Base-by-base conservation (phyloP, 345 rosid species). In the Schrenkiella parvula region DNA sequence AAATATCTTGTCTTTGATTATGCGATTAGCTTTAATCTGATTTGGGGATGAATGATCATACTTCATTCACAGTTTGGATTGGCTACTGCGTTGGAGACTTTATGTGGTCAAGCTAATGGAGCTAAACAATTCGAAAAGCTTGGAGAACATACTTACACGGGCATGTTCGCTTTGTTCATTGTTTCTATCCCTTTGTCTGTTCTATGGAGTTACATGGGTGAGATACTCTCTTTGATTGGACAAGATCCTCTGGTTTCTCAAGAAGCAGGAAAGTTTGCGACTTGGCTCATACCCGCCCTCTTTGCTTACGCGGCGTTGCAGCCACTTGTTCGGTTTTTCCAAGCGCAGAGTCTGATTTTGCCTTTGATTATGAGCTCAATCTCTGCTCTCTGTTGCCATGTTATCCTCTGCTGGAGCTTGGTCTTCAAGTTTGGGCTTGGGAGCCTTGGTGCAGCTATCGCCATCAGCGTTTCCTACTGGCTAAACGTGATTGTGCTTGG, bases 51-150 rank as follows among this genome's bases (percentile, higher is more conserved):
- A 15, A 42, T 42, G 47, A 17, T 32, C 9, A 28, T 26, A 34
- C 6, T 25, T 28, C 18, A 1, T 9, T 4, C 1, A 51, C 90
- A 88, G 97, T 73, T 81, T 51, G 97, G 97, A 29, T 82, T 91
- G 80, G 81, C 98, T 1, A 81, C 74, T 78, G 95, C 89, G 14
- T 68, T 90, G 73, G 97, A 93, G 76, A 93, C 97, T 25, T 50
- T 93, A 44, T 80, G 88, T 60, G 96, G 98, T 3, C 97, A 91
- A 85, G 88, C 91, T 2, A 79, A 82, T 66, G 97, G 96, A 83
- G 92, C 96, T 41, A 64, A 82, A 18, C 92, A 87, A 43, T 87
- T 70, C 35, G 64, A 64, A 31, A 89, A 59, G 74, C 76, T 89
- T 11, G 92, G 92, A 62, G 80, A 47, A 23, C 88, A 85, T 35